Percentiles rank a stretch among this genome's conserved stretches.
Conservation (phyloP, 352 stramenopile genomes). For the Phytopythium sindhum region DNA sequence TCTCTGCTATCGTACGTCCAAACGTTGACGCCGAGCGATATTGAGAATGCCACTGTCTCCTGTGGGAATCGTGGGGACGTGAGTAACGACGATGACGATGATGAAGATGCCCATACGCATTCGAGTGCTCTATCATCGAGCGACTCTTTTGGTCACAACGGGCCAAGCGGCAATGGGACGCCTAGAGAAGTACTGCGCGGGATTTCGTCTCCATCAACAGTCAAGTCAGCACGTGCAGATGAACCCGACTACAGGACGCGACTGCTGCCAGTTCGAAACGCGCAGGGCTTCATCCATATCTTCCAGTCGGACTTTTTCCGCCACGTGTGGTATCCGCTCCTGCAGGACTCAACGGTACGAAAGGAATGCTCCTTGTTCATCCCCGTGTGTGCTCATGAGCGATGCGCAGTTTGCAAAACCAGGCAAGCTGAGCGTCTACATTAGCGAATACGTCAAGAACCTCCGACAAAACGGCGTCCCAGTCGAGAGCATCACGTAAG, state of each 20-base stretch:
- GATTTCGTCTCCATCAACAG: not conserved
- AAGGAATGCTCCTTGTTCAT: conserved; percentile 1
- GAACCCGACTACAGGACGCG: not conserved
- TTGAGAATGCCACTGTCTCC: not conserved
- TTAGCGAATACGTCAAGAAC: conserved; percentile 65
- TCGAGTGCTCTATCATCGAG: not conserved
- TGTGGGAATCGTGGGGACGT: not conserved
- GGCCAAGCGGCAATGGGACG: not conserved
- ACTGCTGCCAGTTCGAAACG: conserved; percentile 24
- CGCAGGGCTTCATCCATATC: conserved; percentile 39
- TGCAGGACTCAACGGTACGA: conserved; percentile 39
- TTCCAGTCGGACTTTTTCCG: conserved; percentile 58
- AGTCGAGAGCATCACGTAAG: conserved; percentile 63
- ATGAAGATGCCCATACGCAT: not conserved
- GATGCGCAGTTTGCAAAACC: conserved; percentile 29
- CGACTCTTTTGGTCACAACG: not conserved
- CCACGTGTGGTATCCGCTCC: conserved; percentile 47
- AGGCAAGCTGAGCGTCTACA: conserved; percentile 45
- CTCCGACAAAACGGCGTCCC: conserved; percentile 44
- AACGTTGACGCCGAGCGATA: conserved; percentile 20
- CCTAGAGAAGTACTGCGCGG: not conserved
- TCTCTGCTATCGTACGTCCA: conserved; percentile 41
- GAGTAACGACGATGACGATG: not conserved
- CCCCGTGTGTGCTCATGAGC: not conserved
- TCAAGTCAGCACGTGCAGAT: not conserved